Evolutionary conservation across 2,329 filamentous ascomycete genomes (phyloP), one percentile per base, ranked within the genome.

Genomic region (Colletotrichum incanum): DNA sequence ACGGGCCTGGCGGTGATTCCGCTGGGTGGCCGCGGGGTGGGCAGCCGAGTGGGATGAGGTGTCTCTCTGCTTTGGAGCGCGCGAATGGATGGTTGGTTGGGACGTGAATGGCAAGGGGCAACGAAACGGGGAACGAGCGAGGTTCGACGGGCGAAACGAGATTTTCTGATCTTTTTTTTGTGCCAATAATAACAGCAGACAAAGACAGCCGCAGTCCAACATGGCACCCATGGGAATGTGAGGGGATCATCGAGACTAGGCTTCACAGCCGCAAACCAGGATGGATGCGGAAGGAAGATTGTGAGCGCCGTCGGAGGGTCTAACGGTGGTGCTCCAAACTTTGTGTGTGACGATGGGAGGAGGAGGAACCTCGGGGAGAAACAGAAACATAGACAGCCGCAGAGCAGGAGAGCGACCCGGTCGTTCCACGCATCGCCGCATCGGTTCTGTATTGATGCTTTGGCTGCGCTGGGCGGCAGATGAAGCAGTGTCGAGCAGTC

Each of bases 401-500:
- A 31, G 28, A 31, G 28, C 28, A 31, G 28, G 28, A 31, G 28
- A 52, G 34, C 34, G 34, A 37, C 5, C 31, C 31, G 31, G 31
- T 34, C 31, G 31, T 34, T 34, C 31, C 31, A 34, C 31, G 31
- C 8, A 34, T 34, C 39, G 41, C 50, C 39, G 39, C 65, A 45
- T 55, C 20, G 52, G 31, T 34, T 4, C 12, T 16, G 39, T 6
- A 9, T 18, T 4, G 41, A 6, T 43, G 41, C 6, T 31, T 31
- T 43, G 2, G 41, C 41, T 18, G 16, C 41, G 31, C 34, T 59
- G 41, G 34, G 37, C 18, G 43, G 60, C 43, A 68, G 68, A 67
- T 68, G 65, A 68, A 52, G 39, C 20, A 63, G 58, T 62, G 65
- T 68, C 52, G 58, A 47, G 26, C 31, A 54, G 56, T 62, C 69